Evolutionary conservation across 192 early-diverging fungal species (phyloP).

Genomic region (Mortierella hygrophila): DNA sequence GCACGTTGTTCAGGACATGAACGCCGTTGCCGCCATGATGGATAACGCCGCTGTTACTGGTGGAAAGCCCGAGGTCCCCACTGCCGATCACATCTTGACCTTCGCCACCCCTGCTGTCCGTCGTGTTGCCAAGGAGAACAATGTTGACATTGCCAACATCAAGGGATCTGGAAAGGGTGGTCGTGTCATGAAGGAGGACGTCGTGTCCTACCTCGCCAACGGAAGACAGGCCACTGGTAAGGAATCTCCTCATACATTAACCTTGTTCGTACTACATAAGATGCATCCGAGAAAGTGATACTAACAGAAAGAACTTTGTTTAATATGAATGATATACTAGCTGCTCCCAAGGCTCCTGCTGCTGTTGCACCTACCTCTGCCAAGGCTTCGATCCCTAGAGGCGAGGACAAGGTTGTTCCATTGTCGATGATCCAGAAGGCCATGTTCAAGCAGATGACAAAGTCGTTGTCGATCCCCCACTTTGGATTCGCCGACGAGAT

Average conservation of each 20-base stretch:
- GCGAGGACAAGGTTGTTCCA: conserved; percentile 70
- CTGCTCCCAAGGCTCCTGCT: conserved; percentile 36
- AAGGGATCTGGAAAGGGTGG: conserved; percentile 87
- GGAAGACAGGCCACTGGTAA: conserved; percentile 42
- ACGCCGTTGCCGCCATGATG: conserved; percentile 52
- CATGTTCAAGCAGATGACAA: conserved; percentile 98
- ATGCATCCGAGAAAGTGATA: not conserved
- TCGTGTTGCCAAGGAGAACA: conserved; percentile 83
- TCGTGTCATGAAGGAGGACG: conserved; percentile 94
- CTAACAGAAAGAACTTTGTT: no score
- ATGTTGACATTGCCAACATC: conserved; percentile 80
- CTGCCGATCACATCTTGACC: conserved; percentile 49
- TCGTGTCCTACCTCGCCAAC: conserved; percentile 69
- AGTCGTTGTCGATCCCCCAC: conserved; percentile 92
- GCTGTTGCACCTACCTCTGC: conserved; percentile 37
- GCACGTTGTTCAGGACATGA: conserved; percentile 44
- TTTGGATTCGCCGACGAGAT: conserved; percentile 96
- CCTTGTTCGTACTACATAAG: not conserved
- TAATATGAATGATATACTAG: conserved; percentile 10
- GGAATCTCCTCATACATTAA: not conserved
- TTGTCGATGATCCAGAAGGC: conserved; percentile 92
- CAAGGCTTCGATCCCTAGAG: conserved; percentile 41
- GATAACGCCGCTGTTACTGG: not conserved
- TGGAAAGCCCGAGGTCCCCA: conserved; percentile 26
- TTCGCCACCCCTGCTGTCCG: conserved; percentile 94